These are phyloP conservation scores for Fragosphaeria purpurea DNA, from an alignment of 2,329 filamentous ascomycete genomes.

Conservation along the genomic window DNA sequence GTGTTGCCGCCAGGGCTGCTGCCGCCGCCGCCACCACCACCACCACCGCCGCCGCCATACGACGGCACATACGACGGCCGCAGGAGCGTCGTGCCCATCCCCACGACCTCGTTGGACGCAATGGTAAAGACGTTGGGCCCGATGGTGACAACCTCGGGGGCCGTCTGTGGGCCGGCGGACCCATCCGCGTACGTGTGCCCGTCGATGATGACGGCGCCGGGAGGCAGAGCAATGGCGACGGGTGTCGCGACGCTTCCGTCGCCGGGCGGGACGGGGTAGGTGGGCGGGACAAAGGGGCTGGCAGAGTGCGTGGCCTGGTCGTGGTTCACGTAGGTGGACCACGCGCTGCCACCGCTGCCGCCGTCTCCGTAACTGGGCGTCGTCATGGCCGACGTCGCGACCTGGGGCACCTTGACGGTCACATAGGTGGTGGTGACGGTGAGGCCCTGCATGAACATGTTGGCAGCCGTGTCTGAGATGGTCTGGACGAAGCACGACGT, in stretches of 20 bases:
- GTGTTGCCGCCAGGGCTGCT: background rate
- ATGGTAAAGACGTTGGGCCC: constrained; percentile 33
- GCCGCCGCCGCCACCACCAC: constrained; percentile 16
- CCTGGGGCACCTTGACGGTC: constrained; percentile 45
- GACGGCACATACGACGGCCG: constrained; percentile 21
- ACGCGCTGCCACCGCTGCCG: constrained; percentile 5
- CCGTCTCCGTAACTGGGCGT: constrained; percentile 31
- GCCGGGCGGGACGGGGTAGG: background rate
- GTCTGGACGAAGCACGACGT: constrained; percentile 7
- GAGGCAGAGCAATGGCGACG: constrained; percentile 33
- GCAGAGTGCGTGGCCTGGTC: background rate
- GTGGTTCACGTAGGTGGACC: background rate
- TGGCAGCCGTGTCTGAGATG: constrained; percentile 7
- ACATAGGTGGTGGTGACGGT: constrained; percentile 33
- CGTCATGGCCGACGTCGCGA: constrained; percentile 31
- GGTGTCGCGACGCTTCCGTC: constrained; percentile 11
- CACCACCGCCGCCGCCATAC: constrained; percentile 17
- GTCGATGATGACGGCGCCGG: constrained; percentile 36
- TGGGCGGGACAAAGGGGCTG: background rate
- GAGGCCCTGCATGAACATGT: background rate
- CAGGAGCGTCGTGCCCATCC: constrained; percentile 32
- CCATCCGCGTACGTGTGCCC: constrained; percentile 31
- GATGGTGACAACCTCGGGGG: constrained; percentile 11
- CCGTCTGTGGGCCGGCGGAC: constrained; percentile 9
- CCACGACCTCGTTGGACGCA: constrained; percentile 34